These are phyloP conservation scores for Zygotorulaspora mrakii DNA, from an alignment of 1,139 yeast genomes.

Conservation along the genomic window DNA sequence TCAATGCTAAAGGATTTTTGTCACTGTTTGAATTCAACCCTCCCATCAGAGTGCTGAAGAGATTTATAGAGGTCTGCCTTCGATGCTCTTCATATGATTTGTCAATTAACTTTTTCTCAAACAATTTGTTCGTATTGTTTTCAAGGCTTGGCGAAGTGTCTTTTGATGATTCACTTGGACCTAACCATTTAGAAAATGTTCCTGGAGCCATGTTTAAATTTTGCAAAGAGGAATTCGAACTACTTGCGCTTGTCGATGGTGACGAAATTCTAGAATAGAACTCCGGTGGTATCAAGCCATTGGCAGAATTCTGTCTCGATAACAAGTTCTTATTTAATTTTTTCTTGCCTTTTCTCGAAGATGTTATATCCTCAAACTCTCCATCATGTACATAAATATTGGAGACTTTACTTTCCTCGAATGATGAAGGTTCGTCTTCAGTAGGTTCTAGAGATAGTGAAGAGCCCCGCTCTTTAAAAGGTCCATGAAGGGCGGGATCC, in stretches of 20 bases:
- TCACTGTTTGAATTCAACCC: conserved; percentile 14
- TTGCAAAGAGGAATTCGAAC: conserved; percentile 31
- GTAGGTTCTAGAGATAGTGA: conserved; percentile 4
- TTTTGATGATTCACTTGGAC: conserved; percentile 9
- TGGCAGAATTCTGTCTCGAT: conserved; percentile 19
- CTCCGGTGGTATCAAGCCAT: conserved; percentile 36
- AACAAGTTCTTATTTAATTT: conserved; percentile 10
- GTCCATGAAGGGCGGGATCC: conserved; percentile 27
- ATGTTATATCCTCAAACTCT: conserved; percentile 24
- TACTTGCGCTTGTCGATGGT: conserved; percentile 34
- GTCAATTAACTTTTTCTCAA: conserved; percentile 29
- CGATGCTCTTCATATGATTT: conserved; percentile 33
- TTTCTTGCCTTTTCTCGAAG: conserved; percentile 11
- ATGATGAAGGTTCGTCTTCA: conserved; percentile 10
- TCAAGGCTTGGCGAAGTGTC: conserved; percentile 1
- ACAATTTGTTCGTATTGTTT: conserved; percentile 13
- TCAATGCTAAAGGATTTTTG: conserved; percentile 25
- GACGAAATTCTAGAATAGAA: conserved; percentile 36
- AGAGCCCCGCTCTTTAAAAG: conserved; percentile 6
- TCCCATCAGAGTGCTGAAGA: conserved; percentile 22
- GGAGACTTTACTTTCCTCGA: conserved; percentile 23
- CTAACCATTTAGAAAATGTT: conserved; percentile 20
- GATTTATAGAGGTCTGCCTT: conserved; percentile 21
- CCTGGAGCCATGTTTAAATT: conserved; percentile 25
- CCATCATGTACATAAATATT: conserved; percentile 38